phyloP scores from a whole-genome alignment of 148 eudicot species.

The Silene latifolia region DNA sequence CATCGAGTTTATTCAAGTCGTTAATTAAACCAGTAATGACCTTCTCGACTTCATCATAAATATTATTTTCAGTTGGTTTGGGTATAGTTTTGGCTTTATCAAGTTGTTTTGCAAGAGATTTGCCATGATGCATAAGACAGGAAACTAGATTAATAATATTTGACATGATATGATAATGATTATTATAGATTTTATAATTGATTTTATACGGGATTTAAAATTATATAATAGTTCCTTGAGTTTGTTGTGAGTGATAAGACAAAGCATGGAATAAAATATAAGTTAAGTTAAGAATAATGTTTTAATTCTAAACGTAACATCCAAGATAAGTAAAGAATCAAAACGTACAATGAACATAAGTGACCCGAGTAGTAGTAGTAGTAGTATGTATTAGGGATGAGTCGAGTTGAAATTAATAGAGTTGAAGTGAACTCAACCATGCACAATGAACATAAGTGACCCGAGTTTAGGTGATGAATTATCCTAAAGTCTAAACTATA shows the following conservation, averaged over 20 bases:
- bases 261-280: not conserved
- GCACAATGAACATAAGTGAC: no score
- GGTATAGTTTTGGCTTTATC: not conserved
- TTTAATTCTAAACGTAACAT: not conserved
- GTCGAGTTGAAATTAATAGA: no score
- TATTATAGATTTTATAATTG: no score
- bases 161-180: not conserved
- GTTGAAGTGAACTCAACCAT: no score
- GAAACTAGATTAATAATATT: not conserved
- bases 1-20: not conserved
- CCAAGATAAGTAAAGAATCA: not conserved
- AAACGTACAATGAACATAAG: no score
- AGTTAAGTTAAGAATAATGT: not conserved
- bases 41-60: not conserved
- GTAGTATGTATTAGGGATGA: no score
- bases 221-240: no score
- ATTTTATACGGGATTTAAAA: no score
- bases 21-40: not conserved
- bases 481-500: no score
- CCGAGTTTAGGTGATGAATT: no score
- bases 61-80: not conserved
- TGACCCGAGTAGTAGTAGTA: no score
- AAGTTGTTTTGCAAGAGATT: not conserved
- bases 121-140: not conserved
- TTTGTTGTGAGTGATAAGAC: not conserved